Base-by-base conservation (phyloP, 2,329 filamentous ascomycete genomes). In the Colletotrichum sp. region DNA sequence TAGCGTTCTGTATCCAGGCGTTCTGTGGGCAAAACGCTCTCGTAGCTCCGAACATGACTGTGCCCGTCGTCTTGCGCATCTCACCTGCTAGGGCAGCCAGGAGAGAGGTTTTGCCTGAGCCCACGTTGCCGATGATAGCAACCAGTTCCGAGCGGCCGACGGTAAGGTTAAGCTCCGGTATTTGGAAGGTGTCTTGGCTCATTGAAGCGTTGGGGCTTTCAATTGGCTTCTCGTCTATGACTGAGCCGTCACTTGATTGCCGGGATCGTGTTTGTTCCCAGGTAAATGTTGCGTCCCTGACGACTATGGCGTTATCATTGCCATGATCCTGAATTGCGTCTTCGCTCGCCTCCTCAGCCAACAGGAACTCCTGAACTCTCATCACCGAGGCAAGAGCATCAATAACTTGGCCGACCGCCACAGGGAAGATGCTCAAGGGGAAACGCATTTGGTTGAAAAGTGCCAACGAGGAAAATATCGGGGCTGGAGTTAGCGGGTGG, bases 1-100 rank as follows among this genome's bases (percentile, higher is more conserved):
- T 94, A 0, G 95, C 89, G 79, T 98, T 98, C 81, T 98, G 96
- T 61, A 98, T 98, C 96, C 96, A 98, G 0, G 96, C 94, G 80
- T 98, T 98, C 81, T 98, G 96, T 0, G 96, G 96, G 77, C 96
- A 98, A 79, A 98, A 98, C 0, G 96, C 94, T 75, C 95, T 89
- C 4, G 91, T 92, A 0, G 95, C 94, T 47, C 95, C 94, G 77
- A 97, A 89, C 0, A 90, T 89, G 6, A 97, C 89, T 43, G 93
- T 88, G 15, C 95, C 95, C 6, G 84, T 85, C 0, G 94, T 97
- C 81, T 93, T 93, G 51, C 95, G 91, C 96, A 98, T 98, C 76
- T 98, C 96, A 31, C 96, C 96, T 2, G 95, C 96, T 58, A 98
- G 85, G 1, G 96, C 95, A 38, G 95, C 94, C 6, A 98, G 90